Evolutionary conservation across 106 monocot species (phyloP).

Genomic region (Dendrobium chrysotoxum): DNA sequence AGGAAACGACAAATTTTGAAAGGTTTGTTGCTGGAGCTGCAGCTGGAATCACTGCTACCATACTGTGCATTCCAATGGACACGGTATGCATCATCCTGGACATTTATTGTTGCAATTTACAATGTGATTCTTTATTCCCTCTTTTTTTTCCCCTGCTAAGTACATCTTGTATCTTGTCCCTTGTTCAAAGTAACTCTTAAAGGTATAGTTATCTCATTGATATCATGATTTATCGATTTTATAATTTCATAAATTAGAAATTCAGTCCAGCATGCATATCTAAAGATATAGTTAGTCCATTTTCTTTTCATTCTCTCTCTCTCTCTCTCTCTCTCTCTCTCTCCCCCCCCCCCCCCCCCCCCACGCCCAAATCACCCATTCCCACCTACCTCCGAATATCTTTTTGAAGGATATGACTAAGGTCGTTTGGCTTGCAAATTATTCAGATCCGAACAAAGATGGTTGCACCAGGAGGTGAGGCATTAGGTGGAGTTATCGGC

Average conservation of each 20-base stretch:
- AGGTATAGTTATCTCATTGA: neutral
- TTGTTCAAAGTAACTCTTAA: neutral
- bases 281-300: too few species aligned
- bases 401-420: neutral
- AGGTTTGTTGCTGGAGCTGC: constrained; percentile 88
- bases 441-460: constrained; percentile 84
- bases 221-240: neutral
- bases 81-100: constrained; percentile 46
- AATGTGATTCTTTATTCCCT: neutral
- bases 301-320: too few species aligned
- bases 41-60: constrained; percentile 88
- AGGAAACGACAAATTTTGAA: constrained; percentile 82
- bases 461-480: constrained; percentile 96
- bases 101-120: neutral
- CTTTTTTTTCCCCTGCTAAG: neutral
- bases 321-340: too few species aligned
- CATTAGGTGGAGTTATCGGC: constrained; percentile 85
- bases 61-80: constrained; percentile 95
- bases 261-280: too few species aligned
- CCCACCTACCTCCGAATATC: too few species aligned
- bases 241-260: too few species aligned
- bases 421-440: neutral
- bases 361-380: neutral
- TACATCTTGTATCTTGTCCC: neutral
- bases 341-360: neutral